These are phyloP conservation scores for Quercus lobata DNA, from an alignment of 331 rosid genomes.

Conservation along the genomic window DNA sequence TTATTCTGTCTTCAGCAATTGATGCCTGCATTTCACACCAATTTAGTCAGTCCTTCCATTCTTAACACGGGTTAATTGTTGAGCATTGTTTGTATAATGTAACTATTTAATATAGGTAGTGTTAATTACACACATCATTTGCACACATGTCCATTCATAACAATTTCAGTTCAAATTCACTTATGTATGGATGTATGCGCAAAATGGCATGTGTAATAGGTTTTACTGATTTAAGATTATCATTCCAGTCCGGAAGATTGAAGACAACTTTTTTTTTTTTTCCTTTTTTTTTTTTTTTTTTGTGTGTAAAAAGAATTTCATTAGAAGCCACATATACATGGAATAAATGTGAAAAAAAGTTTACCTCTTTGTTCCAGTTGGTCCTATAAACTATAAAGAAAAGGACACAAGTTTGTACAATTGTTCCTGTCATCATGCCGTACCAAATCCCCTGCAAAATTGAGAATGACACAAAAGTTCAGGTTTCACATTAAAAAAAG, in stretches of 20 bases:
- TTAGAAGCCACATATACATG: no score
- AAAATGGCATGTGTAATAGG: no score
- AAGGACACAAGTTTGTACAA: slow-evolving; percentile 57
- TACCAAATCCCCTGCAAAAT: slow-evolving; percentile 65
- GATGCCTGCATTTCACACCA: slow-evolving; percentile 42
- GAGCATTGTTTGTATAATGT: background rate
- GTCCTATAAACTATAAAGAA: slow-evolving; percentile 44
- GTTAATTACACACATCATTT: no score
- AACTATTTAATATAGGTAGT: no score
- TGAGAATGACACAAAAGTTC: background rate
- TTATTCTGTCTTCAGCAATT: slow-evolving; percentile 55
- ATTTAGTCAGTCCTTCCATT: background rate
- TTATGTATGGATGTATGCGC: no score
- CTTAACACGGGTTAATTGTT: no score
- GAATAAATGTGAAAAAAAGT: background rate
- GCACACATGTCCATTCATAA: no score
- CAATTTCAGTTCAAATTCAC: no score
- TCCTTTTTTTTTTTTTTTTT: no score
- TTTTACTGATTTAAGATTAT: background rate
- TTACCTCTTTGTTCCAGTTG: slow-evolving; percentile 68
- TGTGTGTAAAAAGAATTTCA: no score
- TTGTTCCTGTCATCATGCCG: slow-evolving; percentile 67
- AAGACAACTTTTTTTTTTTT: background rate
- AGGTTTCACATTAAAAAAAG: no score
- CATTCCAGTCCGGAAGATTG: background rate